Evolutionary conservation across 208 protist species (phyloP).

Genomic region (Leptomonas seymouri): DNA sequence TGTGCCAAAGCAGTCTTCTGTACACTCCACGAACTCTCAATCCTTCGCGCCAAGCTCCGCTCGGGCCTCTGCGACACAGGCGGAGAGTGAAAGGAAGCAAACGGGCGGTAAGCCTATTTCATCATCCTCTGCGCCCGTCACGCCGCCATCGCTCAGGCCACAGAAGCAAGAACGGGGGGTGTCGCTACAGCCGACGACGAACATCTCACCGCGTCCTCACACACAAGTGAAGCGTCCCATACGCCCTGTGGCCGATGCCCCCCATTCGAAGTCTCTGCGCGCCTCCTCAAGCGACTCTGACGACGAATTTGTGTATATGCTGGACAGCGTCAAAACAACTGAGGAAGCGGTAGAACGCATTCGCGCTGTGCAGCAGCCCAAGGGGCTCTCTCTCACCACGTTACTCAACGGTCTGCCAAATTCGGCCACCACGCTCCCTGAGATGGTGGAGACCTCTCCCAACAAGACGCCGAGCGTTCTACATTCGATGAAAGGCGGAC

Average conservation of each 20-base stretch:
- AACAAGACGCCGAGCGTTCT: neutral
- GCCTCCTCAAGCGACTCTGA: conserved; percentile 27
- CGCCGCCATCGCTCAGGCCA: conserved; percentile 5
- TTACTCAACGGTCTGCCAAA: conserved; percentile 3
- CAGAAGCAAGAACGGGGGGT: neutral
- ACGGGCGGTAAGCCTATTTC: neutral
- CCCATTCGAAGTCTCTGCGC: neutral
- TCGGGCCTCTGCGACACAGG: neutral
- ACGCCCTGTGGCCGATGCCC: neutral
- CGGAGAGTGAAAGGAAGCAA: neutral
- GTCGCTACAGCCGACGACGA: neutral
- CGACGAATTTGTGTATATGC: conserved; percentile 41
- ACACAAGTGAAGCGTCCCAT: neutral
- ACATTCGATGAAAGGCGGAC: conserved; percentile 25
- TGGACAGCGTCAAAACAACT: conserved; percentile 37
- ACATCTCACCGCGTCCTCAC: conserved; percentile 2
- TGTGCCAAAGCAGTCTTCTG: conserved; percentile 6
- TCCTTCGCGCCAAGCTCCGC: neutral
- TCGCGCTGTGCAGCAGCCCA: conserved; percentile 33
- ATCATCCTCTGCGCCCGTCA: neutral
- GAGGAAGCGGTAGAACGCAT: conserved; percentile 46
- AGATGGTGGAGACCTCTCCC: conserved; percentile 1
- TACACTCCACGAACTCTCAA: neutral
- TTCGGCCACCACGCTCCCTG: conserved; percentile 12
- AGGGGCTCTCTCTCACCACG: neutral